Conservation (phyloP, 2,329 filamentous ascomycete species). For the Aspergillus sp. region DNA sequence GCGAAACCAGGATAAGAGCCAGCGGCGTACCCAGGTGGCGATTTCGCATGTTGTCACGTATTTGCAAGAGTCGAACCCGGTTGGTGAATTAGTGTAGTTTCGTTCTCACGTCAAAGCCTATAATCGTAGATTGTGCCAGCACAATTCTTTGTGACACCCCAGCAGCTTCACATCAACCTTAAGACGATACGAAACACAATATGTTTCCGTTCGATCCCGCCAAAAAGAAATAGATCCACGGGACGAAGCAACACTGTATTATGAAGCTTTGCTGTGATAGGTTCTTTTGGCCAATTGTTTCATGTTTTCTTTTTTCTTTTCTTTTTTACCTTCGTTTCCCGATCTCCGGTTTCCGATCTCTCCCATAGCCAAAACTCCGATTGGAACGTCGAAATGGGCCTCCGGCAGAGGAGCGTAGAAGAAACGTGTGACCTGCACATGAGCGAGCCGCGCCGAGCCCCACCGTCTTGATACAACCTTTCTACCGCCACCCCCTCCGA, state of each 20-base stretch:
- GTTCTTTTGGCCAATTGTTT: constrained; percentile 1
- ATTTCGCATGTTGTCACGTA: constrained; percentile 20
- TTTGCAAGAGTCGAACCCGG: constrained; percentile 24
- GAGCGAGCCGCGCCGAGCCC: constrained; percentile 2
- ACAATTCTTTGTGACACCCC: not conserved
- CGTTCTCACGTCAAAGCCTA: not conserved
- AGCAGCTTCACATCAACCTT: not conserved
- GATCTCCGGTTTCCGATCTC: constrained; percentile 1
- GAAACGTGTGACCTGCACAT: constrained; percentile 26
- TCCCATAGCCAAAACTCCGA: not conserved
- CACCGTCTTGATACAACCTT: not conserved
- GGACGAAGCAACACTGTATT: not conserved
- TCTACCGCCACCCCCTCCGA: not conserved
- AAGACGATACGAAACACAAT: not conserved
- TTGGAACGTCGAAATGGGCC: not conserved
- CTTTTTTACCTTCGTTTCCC: not conserved
- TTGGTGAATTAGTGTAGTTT: constrained; percentile 10
- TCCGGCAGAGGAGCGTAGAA: not conserved
- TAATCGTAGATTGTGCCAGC: constrained; percentile 4
- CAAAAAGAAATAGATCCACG: not conserved
- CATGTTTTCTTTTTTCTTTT: constrained; percentile 4
- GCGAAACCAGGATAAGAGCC: constrained; percentile 3
- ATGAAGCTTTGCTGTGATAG: not conserved
- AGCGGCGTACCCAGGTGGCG: not conserved
- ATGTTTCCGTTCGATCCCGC: not conserved